Base-by-base conservation (phyloP, 371 early-diverging fungal species). In the Rhizopus delemar region DNA sequence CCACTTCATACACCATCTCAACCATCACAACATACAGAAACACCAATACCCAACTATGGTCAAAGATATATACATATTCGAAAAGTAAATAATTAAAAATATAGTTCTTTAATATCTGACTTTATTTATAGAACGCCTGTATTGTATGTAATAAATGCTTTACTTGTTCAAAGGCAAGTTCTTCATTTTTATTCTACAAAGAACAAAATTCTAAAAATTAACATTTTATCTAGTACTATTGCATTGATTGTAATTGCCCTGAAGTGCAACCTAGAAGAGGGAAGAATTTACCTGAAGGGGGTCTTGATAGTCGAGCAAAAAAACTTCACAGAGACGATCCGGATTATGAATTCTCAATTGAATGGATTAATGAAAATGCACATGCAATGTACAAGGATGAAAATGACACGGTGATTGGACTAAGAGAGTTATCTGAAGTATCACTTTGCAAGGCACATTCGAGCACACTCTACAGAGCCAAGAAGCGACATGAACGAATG, bases 371-470 rank as follows among this genome's bases (percentile, higher is more conserved):
- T 38, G 74, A 77, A 53, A 63, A 73, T 66, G 76, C 81, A 3
- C 70, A 77, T 49, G 53, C 46, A 1, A 70, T 74, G 33, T 77
- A 81, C 46, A 66, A 62, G 57, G 78, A 78, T 48, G 46, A 48
- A 48, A 51, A 51, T 28, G 66, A 74, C 16, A 46, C 60, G 6
- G 73, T 78, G 2, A 57, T 71, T 34, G 75, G 74, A 4, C 54
- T 81, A 9, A 29, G 50, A 8, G 68, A 74, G 8, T 53, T 75
- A 43, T 57, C 66, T 39, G 75, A 79, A 53, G 80, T 79, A 56
- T 74, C 75, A 46, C 76, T 81, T 48, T 81, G 81, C 53, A 81
- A 81, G 59, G 81, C 81, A 60, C 81, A 81, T 52, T 75, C 76
- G 22, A 72, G 73, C 46, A 73, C 81, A 28, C 57, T 81, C 22